Evolutionary conservation across 495 filamentous ascomycete genomes (phyloP), one percentile per base, ranked within the genome.

Genomic region (Lindgomyces ingoldianus): DNA sequence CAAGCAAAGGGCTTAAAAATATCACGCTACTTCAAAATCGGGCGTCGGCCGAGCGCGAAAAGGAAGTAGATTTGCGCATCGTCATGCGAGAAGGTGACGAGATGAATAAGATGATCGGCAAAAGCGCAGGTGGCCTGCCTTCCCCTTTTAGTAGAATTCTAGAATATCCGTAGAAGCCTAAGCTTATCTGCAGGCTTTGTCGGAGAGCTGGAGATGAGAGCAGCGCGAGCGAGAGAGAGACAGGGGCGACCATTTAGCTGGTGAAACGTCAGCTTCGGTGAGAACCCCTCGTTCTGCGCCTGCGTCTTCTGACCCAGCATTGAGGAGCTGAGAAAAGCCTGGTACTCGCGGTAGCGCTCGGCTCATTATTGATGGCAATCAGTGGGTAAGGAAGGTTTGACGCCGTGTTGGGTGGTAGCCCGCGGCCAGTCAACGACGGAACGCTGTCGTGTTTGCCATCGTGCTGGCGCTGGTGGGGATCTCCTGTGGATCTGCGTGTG

Each of bases 31-130:
- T 6, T 47, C 44, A 4, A 8, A 41, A 9, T n/a, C 18, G n/a
- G 16, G 21, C 44, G 14, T n/a, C 44, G 6, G 4, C 8, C 16
- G 18, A 47, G 44, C 16, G 16, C 44, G 4, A 47, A 47, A 22
- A 47, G 44, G 33, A 39, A 39, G 33, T 14, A 39, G 33, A 14
- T 14, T 14, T 14, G 14, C 33, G 6, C 33, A 39, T 6, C 33
- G 33, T 39, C 33, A 39, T 39, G 33, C 33, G 33, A 39, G 33
- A 14, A 6, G 33, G 6, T 39, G 33, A 39, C 33, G 33, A 36
- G 42, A 52, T 58, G 46, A 29, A 50, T 51, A 51, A 60, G 60
- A 58, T 29, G 62, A 64, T 64, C 62, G 47, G 33, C 62, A 25
- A 45, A 58, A 58, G 62, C 62, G 51, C 25, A 39, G 29, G 48